These are phyloP conservation scores for Vitis cinerea DNA, from an alignment of 164 flowering plant genomes.

Conservation along the genomic window DNA sequence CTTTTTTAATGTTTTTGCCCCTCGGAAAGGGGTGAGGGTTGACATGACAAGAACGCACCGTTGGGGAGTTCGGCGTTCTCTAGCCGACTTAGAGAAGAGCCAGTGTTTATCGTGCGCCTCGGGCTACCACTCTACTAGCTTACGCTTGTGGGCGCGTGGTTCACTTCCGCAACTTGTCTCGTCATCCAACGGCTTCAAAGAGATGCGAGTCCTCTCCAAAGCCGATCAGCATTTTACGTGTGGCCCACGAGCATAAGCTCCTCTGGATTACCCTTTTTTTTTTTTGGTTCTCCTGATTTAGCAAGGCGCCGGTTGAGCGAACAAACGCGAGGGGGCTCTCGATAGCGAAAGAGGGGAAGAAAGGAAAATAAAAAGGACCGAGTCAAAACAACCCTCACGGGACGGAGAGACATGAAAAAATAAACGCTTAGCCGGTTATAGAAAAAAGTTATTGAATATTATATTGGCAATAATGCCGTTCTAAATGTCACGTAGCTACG, in stretches of 20 bases:
- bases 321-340: background rate
- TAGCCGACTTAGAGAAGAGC: background rate
- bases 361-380: background rate
- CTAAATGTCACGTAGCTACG: conserved; percentile 15
- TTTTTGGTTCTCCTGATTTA: no score
- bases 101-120: conserved; percentile 5
- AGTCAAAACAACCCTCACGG: background rate
- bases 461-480: background rate
- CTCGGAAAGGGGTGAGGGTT: background rate
- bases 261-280: no score
- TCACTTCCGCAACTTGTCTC: background rate
- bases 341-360: background rate
- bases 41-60: conserved; percentile 14
- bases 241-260: no score
- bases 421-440: background rate
- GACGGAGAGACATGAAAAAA: conserved; percentile 1
- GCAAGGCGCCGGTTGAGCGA: no score
- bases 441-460: background rate
- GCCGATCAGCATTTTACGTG: no score
- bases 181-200: no score
- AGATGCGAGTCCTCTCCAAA: no score
- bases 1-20: background rate
- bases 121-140: background rate
- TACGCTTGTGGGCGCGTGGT: background rate
- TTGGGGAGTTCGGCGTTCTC: conserved; percentile 14